Conservation (phyloP, 768 basidiomycete species). For the Lactarius deliciosus region DNA sequence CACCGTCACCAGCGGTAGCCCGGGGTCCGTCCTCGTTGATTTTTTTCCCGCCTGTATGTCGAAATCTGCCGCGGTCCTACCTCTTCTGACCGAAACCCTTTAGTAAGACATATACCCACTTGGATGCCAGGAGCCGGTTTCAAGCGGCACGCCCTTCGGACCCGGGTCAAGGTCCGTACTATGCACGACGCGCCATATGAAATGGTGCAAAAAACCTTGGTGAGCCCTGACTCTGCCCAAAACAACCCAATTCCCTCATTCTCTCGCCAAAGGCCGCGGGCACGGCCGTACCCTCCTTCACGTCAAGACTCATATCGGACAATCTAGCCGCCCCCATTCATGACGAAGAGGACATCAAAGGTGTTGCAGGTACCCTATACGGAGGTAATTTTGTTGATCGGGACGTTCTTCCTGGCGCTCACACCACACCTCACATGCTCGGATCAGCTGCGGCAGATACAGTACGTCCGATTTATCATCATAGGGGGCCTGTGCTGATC, state of each 20-base stretch:
- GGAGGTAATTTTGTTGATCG: conserved; percentile 17
- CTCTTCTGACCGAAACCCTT: neutral
- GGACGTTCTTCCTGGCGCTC: conserved; percentile 13
- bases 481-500: neutral
- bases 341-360: conserved; percentile 30
- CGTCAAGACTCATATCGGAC: conserved; percentile 26
- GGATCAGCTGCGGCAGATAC: conserved; percentile 29
- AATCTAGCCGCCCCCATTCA: conserved; percentile 19
- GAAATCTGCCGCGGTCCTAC: neutral
- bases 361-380: conserved; percentile 28
- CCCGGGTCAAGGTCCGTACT: conserved; percentile 25
- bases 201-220: conserved; percentile 27
- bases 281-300: conserved; percentile 29
- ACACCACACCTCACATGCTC: conserved; percentile 23
- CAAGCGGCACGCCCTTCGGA: conserved; percentile 28
- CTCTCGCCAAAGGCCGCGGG: conserved; percentile 26
- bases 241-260: neutral
- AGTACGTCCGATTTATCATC: conserved; percentile 13
- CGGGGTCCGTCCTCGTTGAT: conserved; percentile 37
- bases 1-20: conserved; percentile 31
- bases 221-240: neutral
- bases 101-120: conserved; percentile 28
- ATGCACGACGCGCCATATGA: conserved; percentile 29
- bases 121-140: conserved; percentile 32
- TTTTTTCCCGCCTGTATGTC: conserved; percentile 38